Conservation (phyloP, 305 asterid genomes). For the Rubia tinctorum region DNA sequence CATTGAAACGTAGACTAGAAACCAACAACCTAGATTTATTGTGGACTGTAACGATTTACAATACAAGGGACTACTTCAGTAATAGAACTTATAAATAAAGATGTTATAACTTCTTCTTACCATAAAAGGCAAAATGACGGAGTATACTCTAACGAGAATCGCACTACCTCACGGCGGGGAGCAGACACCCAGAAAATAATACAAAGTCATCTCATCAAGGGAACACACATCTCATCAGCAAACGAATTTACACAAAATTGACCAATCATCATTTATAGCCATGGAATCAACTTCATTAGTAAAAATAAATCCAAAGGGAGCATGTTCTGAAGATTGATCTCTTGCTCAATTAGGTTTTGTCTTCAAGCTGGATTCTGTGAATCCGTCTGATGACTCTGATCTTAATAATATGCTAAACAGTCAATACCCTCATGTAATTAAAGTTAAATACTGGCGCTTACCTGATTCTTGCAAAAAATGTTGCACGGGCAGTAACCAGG, state of each 20-base stretch:
- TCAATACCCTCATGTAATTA: neutral
- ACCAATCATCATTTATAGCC: neutral
- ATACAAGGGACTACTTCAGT: neutral
- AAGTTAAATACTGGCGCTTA: neutral
- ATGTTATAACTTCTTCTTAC: neutral
- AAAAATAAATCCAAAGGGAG: neutral
- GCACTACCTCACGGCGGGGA: neutral
- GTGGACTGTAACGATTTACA: neutral
- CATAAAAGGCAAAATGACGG: slow-evolving; percentile 1
- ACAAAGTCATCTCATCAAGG: neutral
- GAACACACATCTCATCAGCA: neutral
- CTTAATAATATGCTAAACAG: neutral
- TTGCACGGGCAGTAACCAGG: slow-evolving; percentile 77
- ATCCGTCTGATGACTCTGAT: neutral
- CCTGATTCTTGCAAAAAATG: slow-evolving; percentile 84
- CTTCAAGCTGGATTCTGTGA: neutral
- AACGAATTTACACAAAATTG: neutral
- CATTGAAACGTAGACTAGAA: neutral
- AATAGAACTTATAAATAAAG: neutral
- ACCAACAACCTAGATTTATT: neutral
- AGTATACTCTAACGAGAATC: neutral
- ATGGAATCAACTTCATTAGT: neutral
- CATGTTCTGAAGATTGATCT: neutral
- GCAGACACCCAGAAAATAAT: neutral
- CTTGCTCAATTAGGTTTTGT: neutral